Evolutionary conservation across 257 asterid species (phyloP), one percentile per base, ranked within the genome.

Genomic region (Solanum tarapatanum): DNA sequence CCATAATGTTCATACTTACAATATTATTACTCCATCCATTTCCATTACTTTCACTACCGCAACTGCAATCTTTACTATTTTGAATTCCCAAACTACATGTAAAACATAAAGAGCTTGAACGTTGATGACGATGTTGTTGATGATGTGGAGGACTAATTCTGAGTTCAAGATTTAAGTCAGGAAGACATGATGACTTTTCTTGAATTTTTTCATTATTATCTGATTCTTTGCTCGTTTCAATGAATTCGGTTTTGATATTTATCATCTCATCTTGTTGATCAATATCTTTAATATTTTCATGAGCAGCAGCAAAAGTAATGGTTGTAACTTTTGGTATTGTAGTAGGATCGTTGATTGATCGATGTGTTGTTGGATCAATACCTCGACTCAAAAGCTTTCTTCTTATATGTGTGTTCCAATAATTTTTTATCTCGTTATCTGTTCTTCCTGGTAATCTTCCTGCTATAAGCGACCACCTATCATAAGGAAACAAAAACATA

Each of bases 391-490:
- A 24, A 3, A 96, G 97, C 87, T 96, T 96, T 58, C 98, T 77
- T 87, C 95, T 91, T n/a, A 96, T 96, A 87, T 96, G 99, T 0
- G 99, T 96, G 62, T 96, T 96, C 99, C 99, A 96, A 21, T 96
- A 96, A 60, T 96, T 96, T 90, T 96, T 96, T 30, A 96, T 96
- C 93, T 96, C 99, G 69, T 96, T 96, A 69, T 96, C 98, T 0
- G 99, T 96, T 91, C 99, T 90, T n/a, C 99, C 99, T 0, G 98
- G 98, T 85, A 96, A 92, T 91, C 97, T 90, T 85, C 98, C 99
- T 1, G 99, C 99, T 86, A 96, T 96, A 16, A 96, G 92, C 4
- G 99, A 96, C 99, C 99, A 96, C 88, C 99, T 96, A 41, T 3
- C 24, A 12, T 11, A 84, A 4, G 84, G 74, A 16, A 45, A 43